Evolutionary conservation across 2,329 filamentous ascomycete genomes (phyloP), one percentile per base, ranked within the genome.

Genomic region (Cladosporium austrohemisphaericum): DNA sequence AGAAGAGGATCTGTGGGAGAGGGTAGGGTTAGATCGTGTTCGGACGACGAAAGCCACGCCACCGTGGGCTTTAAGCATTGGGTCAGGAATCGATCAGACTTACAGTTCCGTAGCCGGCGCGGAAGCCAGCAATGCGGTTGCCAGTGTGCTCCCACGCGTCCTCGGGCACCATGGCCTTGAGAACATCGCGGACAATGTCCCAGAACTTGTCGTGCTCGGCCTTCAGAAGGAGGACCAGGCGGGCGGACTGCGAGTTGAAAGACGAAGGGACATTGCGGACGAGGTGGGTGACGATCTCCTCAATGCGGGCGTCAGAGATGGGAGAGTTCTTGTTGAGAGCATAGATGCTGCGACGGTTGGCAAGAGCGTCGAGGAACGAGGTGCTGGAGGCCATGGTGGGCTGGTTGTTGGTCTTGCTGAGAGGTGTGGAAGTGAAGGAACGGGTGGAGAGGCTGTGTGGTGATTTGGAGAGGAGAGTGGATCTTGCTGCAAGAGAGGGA

Each of bases 231-330:
- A 95, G 79, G 40, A 95, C 79, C 51, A 86, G 72, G 52, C 91
- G 84, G 58, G 87, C 85, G 58, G 83, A 83, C 75, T 95, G 91
- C 33, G 83, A 86, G 81, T 96, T 95, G 84, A 95, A 96, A 56
- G 84, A 83, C 45, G 81, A 85, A 33, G 91, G 91, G 1, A 85
- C 77, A 67, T 89, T 76, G 52, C 81, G 74, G 58, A 93, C 74
- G 48, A 81, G 76, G 51, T 73, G 62, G 45, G 72, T 66, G 51
- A 72, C 77, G 64, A 91, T 80, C 60, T 86, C 79, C 62, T 79
- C 71, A 68, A 91, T 74, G 62, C 88, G 79, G 45, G 74, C 68
- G 74, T 91, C 89, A 76, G 78, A 71, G 66, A 81, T 77, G 69
- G 85, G 84, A 64, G 85, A 84, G 64, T 70, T 70, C 74, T 83